Evolutionary conservation across 1,284 basidiomycete species (phyloP), one percentile per base, ranked within the genome.

Genomic region (Fistulina hepatica): DNA sequence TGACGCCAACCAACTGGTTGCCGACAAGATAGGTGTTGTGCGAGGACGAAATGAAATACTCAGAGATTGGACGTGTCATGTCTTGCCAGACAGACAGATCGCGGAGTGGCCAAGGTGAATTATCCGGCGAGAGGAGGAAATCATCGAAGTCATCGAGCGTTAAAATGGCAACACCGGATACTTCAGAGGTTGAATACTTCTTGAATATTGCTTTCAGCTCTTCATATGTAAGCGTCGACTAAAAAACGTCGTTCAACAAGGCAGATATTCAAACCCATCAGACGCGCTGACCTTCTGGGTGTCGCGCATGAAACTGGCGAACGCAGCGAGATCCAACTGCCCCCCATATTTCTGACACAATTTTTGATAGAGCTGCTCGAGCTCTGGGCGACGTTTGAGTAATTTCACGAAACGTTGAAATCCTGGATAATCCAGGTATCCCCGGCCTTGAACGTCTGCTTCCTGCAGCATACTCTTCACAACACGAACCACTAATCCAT

Each of bases 11-110:
- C 43, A 95, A 79, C 54, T 98, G 94, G 48, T 90, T 79, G 0
- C 92, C 93, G 4, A 94, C 79, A 6, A 98, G 78, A 53, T 98
- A 97, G 0, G 94, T 97, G 53, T 98, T 97, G 54, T 97, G 94
- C 16, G 91, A 95, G 12, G 88, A 90, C 7, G 89, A 91, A 49
- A 97, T 80, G 53, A 71, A 95, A 56, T 97, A 97, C 44, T 95
- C 86, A 6, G 76, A 73, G 6, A 97, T 58, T 0, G 93, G 90
- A 0, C 72, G 67, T 1, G 78, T 80, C 88, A 95, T 85, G 51
- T 62, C 59, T 11, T 62, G 60, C 34, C 43, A 50, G 5, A 53
- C 44, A 15, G 36, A 12, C 7, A 15, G 5, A 16, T 12, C 19
- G 16, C 21, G 27, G 36, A 65, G 62, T 7, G 54, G 45, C 37